Base-by-base conservation (phyloP, 345 rosid genomes). In the Raphanus sativus region DNA sequence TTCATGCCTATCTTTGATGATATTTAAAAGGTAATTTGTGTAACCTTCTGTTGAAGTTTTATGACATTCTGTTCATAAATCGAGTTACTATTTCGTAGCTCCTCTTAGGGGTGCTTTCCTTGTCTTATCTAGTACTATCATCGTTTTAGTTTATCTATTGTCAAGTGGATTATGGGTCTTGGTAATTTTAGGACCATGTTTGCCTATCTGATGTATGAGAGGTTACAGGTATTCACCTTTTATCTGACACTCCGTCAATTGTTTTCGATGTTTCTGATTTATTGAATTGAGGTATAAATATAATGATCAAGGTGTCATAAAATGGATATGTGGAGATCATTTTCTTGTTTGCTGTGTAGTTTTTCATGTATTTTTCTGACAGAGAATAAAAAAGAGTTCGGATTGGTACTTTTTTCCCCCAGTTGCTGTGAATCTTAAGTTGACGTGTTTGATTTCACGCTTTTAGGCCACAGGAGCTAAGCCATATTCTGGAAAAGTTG, bases 1-100 rank as follows among this genome's bases (percentile, higher is more conserved):
- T 95, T 95, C 84, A 9, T 89, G 82, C 98, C 97, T 72, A 88
- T 95, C 71, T 95, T 95, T 81, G 91, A 89, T 77, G 96, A 90
- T 68, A 92, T 95, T 77, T 93, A 86, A 69, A 84, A 88, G 94
- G 99, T 89, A 85, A 78, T 73, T 50, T 73, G 48, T 67, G 24
- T 13, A 76, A 69, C 62, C 66, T 62, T 21, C 21, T 21, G 21
- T 21, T 52, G 13, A 2, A 1, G 38, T 48, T 25, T 66, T 60
- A 7, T 65, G 77, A 58, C 42, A 48, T 16, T 73, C n/a, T 50
- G 34, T 61, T 61, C 1, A 62, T 33, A 16, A n/a, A 65, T 66
- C 34, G 17, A 28, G 74, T 50, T 73, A 54, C 33, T 73, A 1
- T 11, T 52, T 30, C n/a, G 29, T 65, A 48, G 6, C 34, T 78